Evolutionary conservation across 2,329 filamentous ascomycete species (phyloP).

Genomic region (Xylariales sp.): DNA sequence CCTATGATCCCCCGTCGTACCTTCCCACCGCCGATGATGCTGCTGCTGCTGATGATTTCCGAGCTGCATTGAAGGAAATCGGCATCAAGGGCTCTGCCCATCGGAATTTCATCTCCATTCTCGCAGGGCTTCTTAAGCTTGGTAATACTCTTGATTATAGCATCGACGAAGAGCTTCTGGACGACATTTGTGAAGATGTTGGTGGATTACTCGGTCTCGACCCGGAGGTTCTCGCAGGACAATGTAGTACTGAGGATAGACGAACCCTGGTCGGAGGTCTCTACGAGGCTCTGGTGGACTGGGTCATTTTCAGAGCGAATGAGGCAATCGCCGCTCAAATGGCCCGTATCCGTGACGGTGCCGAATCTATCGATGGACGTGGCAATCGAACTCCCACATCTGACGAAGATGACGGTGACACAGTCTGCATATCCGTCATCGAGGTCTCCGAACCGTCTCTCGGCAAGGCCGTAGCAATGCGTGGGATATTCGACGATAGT

Average conservation of each 20-base stretch:
- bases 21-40: constrained; percentile 89
- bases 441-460: constrained; percentile 77
- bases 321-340: constrained; percentile 76
- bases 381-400: constrained; percentile 61
- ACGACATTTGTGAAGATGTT: constrained; percentile 86
- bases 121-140: constrained; percentile 84
- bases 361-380: constrained; percentile 62
- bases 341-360: constrained; percentile 57
- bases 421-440: constrained; percentile 82
- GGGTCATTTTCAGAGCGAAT: constrained; percentile 88
- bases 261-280: constrained; percentile 77
- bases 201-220: constrained; percentile 81
- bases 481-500: constrained; percentile 88
- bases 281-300: constrained; percentile 93
- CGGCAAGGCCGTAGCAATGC: constrained; percentile 83
- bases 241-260: constrained; percentile 81
- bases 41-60: constrained; percentile 89
- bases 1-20: constrained; percentile 81
- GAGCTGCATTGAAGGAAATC: constrained; percentile 79
- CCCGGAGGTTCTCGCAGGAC: constrained; percentile 71
- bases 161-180: constrained; percentile 77
- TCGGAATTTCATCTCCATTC: constrained; percentile 76
- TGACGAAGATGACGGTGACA: constrained; percentile 70
- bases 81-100: constrained; percentile 86
- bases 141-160: constrained; percentile 85